phyloP scores from a whole-genome alignment of 176 grass and related monocot genomes.

The Cymbopogon citratus region DNA sequence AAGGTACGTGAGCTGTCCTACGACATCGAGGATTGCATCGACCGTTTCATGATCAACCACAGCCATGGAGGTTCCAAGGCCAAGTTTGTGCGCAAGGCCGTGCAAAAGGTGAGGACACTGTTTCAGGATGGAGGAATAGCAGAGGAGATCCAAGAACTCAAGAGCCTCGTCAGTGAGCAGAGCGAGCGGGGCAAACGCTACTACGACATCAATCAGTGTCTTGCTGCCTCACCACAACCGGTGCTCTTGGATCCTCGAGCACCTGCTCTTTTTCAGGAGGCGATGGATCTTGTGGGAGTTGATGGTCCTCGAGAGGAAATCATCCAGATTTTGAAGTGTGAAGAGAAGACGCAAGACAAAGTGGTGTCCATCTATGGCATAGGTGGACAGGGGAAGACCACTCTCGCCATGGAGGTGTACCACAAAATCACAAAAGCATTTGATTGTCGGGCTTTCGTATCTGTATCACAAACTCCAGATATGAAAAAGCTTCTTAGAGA shows the following conservation, averaged over 20 bases:
- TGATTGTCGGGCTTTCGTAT: neutral
- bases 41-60: too few relatives aligned
- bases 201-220: neutral
- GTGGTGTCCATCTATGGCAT: neutral
- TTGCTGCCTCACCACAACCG: accelerated
- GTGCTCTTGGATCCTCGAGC: neutral
- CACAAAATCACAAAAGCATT: neutral
- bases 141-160: neutral
- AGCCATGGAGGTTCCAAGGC: too few relatives aligned
- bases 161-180: neutral
- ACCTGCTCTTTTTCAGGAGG: neutral
- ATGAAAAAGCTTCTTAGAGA: too few relatives aligned
- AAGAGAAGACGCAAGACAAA: neutral
- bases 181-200: neutral
- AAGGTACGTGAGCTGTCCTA: neutral
- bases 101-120: neutral
- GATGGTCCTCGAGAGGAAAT: neutral
- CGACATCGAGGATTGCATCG: too few relatives aligned
- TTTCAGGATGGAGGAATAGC: too few relatives aligned
- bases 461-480: too few relatives aligned
- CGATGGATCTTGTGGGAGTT: neutral
- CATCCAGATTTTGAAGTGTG: neutral
- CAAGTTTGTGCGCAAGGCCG: neutral
- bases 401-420: neutral
- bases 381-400: neutral